Percentiles rank a stretch among this genome's conserved stretches.
These are phyloP conservation scores for Saprolegnia diclina DNA, from an alignment of 352 stramenopile genomes.

Conservation along the genomic window DNA sequence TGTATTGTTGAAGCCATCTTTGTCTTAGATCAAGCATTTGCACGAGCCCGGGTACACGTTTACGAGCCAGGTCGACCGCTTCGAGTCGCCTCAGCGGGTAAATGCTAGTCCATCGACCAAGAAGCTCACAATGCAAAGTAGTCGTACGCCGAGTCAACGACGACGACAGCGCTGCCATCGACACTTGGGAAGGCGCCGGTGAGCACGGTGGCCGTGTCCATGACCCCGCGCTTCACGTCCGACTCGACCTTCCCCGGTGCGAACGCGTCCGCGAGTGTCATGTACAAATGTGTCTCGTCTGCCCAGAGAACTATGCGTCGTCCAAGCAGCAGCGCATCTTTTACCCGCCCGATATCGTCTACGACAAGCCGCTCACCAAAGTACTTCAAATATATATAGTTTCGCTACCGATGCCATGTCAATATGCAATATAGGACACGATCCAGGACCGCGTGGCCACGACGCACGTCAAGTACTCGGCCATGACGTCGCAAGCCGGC, in stretches of 20 bases:
- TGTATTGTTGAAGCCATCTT: not conserved
- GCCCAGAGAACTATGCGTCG: constrained; percentile 27
- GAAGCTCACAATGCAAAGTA: not conserved
- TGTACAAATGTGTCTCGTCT: not conserved
- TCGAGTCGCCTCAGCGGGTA: constrained; percentile 4
- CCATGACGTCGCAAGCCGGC: constrained; percentile 20
- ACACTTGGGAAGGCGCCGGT: constrained; percentile 14
- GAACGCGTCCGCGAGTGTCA: not conserved
- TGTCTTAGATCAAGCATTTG: constrained; percentile 15
- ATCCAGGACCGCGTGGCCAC: constrained; percentile 17
- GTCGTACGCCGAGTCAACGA: not conserved
- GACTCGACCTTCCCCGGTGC: constrained; percentile 20
- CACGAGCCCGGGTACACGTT: constrained; percentile 15
- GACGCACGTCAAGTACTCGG: constrained; percentile 18
- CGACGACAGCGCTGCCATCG: not conserved
- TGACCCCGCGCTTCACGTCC: constrained; percentile 21
- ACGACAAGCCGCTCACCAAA: constrained; percentile 24
- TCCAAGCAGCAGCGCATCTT: constrained; percentile 25
- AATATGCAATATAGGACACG: too few species aligned
- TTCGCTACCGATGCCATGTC: too few species aligned
- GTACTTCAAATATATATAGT: too few species aligned
- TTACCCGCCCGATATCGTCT: constrained; percentile 22
- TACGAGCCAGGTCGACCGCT: constrained; percentile 6
- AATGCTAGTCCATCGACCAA: not conserved
- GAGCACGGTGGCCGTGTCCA: constrained; percentile 5